phyloP scores from a whole-genome alignment of 139 green algal species.

The Desmodesmus armatus region DNA sequence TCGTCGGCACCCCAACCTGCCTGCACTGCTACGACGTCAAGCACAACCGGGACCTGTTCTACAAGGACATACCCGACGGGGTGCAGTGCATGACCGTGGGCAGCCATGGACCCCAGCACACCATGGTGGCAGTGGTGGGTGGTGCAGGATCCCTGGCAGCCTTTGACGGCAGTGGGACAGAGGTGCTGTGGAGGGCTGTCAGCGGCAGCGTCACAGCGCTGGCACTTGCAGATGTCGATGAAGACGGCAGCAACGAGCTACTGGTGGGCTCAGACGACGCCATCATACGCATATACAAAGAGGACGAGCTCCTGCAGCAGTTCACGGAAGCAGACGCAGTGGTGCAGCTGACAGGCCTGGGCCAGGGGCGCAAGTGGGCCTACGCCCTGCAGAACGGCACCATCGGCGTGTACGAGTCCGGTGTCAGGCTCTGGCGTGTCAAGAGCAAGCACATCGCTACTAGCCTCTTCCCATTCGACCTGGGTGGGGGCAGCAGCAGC shows the following conservation, averaged over 20 bases:
- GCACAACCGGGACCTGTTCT: slow-evolving; percentile 81
- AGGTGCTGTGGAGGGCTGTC: slow-evolving; percentile 81
- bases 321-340: slow-evolving; percentile 74
- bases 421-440: slow-evolving; percentile 77
- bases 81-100: slow-evolving; percentile 62
- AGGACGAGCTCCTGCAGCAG: slow-evolving; percentile 73
- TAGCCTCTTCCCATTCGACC: slow-evolving; percentile 67
- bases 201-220: slow-evolving; percentile 71
- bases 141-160: slow-evolving; percentile 80
- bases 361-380: slow-evolving; percentile 50
- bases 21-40: slow-evolving; percentile 77
- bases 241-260: slow-evolving; percentile 52
- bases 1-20: slow-evolving; percentile 66
- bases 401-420: slow-evolving; percentile 74
- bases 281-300: slow-evolving; percentile 74
- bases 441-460: slow-evolving; percentile 78
- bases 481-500: slow-evolving; percentile 79
- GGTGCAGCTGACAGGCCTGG: slow-evolving; percentile 53
- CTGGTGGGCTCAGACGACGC: slow-evolving; percentile 78
- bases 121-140: slow-evolving; percentile 69
- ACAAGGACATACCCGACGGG: slow-evolving; percentile 77
- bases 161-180: slow-evolving; percentile 66
- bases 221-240: slow-evolving; percentile 69
- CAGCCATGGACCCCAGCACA: slow-evolving; percentile 40
- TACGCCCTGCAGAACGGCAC: slow-evolving; percentile 85